Base-by-base conservation (phyloP, 2,329 filamentous ascomycete genomes). In the Parastagonospora avenae region DNA sequence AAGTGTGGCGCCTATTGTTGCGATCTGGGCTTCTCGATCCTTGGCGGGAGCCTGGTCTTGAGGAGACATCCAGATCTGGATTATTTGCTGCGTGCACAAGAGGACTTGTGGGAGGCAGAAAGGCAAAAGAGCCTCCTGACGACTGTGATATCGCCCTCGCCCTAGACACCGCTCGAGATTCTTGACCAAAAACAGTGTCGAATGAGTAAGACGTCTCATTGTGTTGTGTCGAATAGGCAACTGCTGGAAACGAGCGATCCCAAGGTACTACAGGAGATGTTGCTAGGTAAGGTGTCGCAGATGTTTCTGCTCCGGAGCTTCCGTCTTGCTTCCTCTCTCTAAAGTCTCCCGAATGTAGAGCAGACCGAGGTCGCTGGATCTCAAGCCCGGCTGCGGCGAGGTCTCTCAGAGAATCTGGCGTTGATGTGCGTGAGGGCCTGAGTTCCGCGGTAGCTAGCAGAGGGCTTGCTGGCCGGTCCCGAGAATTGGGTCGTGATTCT, bases 41-140 rank as follows among this genome's bases (percentile, higher is more conserved):
- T 37, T 70, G 70, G 42, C 72, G 60, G 32, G 71, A 70, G 55
- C 51, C 48, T 78, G 56, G 64, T 33, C 58, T 60, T 5, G 82
- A 78, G 2, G 84, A 79, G 41, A 88, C 79, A 50, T 91, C 86
- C 16, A 88, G 68, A 60, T 94, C 91, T 6, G 91, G 87, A 60
- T 92, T 94, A 74, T 88, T 95, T 65, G 91, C 86, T 36, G 92
- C 91, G 66, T 97, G 87, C 1, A 95, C 92, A 9, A 99, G 79
- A 11, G 94, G 94, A 64, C 92, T 97, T 2, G 94, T 97, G 0
- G 94, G 93, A 2, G 90, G 85, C 74, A 93, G 89, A 55, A 96
- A 89, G 29, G 89, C 82, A 71, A 96, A 97, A 62, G 85, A 92
- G 2, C 87, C 88, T 11, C 90, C 80, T 1, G 91, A 89, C 7